A percentile compares a stretch with the other conserved stretches of the same genome.
Evolutionary conservation across 805 yeast genomes (phyloP).

Genomic region (Kuraishia ogatae): DNA sequence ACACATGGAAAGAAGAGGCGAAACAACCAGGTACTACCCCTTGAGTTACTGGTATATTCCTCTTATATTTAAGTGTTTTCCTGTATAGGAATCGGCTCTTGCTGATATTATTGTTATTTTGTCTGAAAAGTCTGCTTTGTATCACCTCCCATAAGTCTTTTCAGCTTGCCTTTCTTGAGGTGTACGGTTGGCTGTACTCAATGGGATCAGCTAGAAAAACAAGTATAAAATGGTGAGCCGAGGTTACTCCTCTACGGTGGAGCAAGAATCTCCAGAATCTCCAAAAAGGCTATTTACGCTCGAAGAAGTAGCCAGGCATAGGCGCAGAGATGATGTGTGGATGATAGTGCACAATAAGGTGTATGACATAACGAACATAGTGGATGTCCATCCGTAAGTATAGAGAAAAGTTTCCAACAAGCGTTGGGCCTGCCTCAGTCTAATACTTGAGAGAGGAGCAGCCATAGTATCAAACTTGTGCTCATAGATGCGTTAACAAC

Average conservation of each 20-base stretch:
- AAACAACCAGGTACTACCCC: neutral
- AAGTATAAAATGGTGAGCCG: neutral
- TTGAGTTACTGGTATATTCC: neutral
- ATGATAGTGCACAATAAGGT: slow-evolving; percentile 64
- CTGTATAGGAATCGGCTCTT: too few species aligned
- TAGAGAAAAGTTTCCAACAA: too few species aligned
- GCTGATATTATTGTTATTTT: neutral
- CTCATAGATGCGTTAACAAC: too few species aligned
- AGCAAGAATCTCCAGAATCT: neutral
- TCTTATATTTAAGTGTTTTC: too few species aligned
- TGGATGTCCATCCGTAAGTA: slow-evolving; percentile 49
- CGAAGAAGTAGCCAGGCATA: slow-evolving; percentile 39
- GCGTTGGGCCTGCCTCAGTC: too few species aligned
- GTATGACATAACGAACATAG: slow-evolving; percentile 49
- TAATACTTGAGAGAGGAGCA: neutral
- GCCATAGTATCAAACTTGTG: too few species aligned
- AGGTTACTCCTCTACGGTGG: neutral
- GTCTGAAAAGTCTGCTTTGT: neutral
- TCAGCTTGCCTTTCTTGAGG: neutral
- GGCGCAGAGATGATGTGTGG: slow-evolving; percentile 52
- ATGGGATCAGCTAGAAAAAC: neutral
- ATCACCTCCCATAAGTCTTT: neutral
- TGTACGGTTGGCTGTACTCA: neutral
- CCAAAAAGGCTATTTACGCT: slow-evolving; percentile 13
- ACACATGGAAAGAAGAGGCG: neutral